Evolutionary conservation across 2,329 filamentous ascomycete genomes (phyloP).

Genomic region (Cladophialophora yegresii): DNA sequence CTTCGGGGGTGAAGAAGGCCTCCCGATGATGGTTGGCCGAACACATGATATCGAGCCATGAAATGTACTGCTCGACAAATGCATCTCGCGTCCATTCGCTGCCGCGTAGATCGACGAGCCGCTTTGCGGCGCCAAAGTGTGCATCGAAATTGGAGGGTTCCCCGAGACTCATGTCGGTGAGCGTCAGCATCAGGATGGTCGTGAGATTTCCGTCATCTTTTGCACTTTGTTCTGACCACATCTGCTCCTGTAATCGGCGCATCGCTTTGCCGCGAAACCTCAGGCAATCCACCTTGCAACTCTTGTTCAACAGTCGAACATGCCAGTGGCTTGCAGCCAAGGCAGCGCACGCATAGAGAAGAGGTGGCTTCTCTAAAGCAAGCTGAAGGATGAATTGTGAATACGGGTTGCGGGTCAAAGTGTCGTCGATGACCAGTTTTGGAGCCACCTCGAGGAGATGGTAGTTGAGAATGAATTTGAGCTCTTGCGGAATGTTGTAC

Average conservation of each 20-base stretch:
- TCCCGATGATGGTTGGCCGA: constrained; percentile 7
- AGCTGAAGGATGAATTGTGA: constrained; percentile 19
- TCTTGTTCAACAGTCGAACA: constrained; percentile 5
- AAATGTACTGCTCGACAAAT: constrained; percentile 21
- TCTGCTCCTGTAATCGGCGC: constrained; percentile 17
- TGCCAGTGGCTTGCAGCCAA: constrained; percentile 13
- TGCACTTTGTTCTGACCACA: constrained; percentile 16
- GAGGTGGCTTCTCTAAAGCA: constrained; percentile 11
- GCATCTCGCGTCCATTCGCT: neutral
- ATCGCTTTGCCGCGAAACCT: constrained; percentile 19
- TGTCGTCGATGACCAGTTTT: constrained; percentile 8
- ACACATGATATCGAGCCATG: constrained; percentile 19
- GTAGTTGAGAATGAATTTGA: constrained; percentile 18
- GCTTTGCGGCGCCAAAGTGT: constrained; percentile 13
- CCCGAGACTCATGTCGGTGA: constrained; percentile 18
- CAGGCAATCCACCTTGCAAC: constrained; percentile 10
- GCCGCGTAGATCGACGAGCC: constrained; percentile 18
- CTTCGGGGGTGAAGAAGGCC: constrained; percentile 6
- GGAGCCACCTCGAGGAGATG: constrained; percentile 20
- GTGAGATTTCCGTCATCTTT: constrained; percentile 19
- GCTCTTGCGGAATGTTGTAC: constrained; percentile 14
- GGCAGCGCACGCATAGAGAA: constrained; percentile 21
- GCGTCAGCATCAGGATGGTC: constrained; percentile 16
- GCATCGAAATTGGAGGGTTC: constrained; percentile 19
- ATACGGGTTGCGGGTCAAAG: constrained; percentile 12